Evolutionary conservation across 1,139 yeast species (phyloP).

Genomic region (Kluyveromyces sp.): DNA sequence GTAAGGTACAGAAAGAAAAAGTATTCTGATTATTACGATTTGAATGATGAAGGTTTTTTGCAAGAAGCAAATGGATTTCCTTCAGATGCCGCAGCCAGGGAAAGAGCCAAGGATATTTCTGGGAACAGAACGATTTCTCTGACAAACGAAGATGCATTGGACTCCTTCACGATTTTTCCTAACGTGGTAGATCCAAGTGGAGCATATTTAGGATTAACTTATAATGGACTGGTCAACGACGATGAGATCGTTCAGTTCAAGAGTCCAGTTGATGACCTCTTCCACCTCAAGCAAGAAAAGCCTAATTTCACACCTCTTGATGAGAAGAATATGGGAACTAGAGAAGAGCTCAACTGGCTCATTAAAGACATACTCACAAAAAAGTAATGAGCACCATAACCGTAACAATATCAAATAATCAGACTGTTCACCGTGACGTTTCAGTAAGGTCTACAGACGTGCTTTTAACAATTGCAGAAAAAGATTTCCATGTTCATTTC

Average conservation of each 20-base stretch:
- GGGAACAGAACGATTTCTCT: constrained; percentile 34
- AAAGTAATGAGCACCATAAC: constrained; percentile 14
- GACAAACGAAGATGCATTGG: constrained; percentile 59
- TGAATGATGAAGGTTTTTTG: constrained; percentile 29
- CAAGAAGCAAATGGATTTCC: constrained; percentile 16
- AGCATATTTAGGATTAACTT: constrained; percentile 44
- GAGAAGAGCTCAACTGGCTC: constrained; percentile 66
- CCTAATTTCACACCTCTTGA: constrained; percentile 30
- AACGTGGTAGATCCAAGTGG: constrained; percentile 65
- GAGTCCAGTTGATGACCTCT: constrained; percentile 37
- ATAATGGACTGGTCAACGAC: constrained; percentile 47
- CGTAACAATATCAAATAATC: too few species aligned
- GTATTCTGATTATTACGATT: constrained; percentile 42
- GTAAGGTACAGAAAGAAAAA: constrained; percentile 53
- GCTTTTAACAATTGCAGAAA: too few species aligned
- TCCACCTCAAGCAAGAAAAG: constrained; percentile 25
- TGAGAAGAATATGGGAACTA: constrained; percentile 47
- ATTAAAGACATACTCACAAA: constrained; percentile 47
- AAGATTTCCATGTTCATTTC: background rate
- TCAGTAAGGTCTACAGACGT: background rate
- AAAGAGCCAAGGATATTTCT: constrained; percentile 12
- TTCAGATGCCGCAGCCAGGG: constrained; percentile 9
- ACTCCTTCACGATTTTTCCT: constrained; percentile 58
- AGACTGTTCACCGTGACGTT: too few species aligned
- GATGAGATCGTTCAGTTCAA: constrained; percentile 44